Evolutionary conservation across 306 rosid genomes (phyloP).

Genomic region (Rosa persica): DNA sequence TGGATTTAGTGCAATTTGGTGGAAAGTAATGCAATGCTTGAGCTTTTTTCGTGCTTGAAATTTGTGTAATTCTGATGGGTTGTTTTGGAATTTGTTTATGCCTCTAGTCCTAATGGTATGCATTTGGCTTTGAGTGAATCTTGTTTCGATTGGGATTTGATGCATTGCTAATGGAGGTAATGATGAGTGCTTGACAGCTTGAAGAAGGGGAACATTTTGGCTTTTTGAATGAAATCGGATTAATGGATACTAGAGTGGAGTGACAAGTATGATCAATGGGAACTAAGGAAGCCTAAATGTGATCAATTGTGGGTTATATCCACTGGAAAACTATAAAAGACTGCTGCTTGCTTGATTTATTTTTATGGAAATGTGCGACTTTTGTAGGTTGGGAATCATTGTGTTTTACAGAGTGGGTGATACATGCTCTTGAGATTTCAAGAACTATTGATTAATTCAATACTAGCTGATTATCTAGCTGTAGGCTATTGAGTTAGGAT

Average conservation of each 20-base stretch:
- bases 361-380: not conserved
- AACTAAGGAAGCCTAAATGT: not conserved
- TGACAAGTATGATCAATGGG: not conserved
- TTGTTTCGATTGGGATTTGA: not conserved
- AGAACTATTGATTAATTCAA: not conserved
- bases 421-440: not conserved
- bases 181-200: not conserved
- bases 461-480: not conserved
- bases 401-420: not conserved
- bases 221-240: not conserved
- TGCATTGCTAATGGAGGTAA: not conserved
- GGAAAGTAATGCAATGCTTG: slow-evolving; percentile 11
- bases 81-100: not conserved
- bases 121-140: too few species aligned
- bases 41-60: not conserved
- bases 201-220: not conserved
- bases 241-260: not conserved
- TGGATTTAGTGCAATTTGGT: slow-evolving; percentile 27
- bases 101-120: not conserved
- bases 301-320: not conserved
- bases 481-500: not conserved
- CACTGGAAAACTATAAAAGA: not conserved
- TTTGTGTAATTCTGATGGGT: slow-evolving; percentile 14
- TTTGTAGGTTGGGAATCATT: not conserved
- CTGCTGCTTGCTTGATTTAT: not conserved